Evolutionary conservation across 805 yeast genomes (phyloP), one percentile per base, ranked within the genome.

Genomic region (Candida nonsorbophila): DNA sequence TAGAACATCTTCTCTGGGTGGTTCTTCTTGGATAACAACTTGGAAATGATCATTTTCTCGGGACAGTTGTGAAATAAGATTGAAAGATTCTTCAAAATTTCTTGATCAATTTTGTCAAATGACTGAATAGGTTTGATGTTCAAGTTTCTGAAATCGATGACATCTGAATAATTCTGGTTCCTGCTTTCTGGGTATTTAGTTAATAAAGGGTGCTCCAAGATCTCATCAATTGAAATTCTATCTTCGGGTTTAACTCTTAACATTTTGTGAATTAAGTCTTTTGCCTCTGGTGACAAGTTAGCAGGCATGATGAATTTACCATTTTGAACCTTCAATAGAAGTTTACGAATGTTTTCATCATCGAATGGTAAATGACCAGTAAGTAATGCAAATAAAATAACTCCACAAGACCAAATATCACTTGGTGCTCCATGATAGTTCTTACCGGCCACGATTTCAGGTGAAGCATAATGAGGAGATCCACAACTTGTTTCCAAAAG

Each of bases 401-500:
- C 85, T 46, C 98, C 97, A 61, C 97, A 88, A 5, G 95, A 88
- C 98, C 98, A 92, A 32, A 92, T 88, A 57, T 92, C 98, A 18
- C 94, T 79, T 23, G 95, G 96, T 17, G 94, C 87, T 9, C 98
- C 98, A 51, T 92, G 97, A 54, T 92, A 92, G 36, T 79, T 86
- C 37, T 82, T 76, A 20, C 98, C 98, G 8, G 95, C 84, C 7
- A 92, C 97, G 42, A 92, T 90, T 55, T 92, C 98, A 0, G 98
- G 98, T 7, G 96, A 85, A 2, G 97, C 98, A 56, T 92, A 92
- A 55, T 92, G 98, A 6, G 98, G 98, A 11, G 97, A 87, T 1
- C 98, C 98, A 58, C 98, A 92, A 12, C 94, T 80, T 4, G 98
- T 92, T 54, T 90, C 97, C 34, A 92, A 66, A 48, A 90, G 61